A percentile compares a stretch with the other conserved stretches of the same genome.
phyloP scores from a whole-genome alignment of 352 stramenopile genomes.

The Phytopythium kandeliae region DNA sequence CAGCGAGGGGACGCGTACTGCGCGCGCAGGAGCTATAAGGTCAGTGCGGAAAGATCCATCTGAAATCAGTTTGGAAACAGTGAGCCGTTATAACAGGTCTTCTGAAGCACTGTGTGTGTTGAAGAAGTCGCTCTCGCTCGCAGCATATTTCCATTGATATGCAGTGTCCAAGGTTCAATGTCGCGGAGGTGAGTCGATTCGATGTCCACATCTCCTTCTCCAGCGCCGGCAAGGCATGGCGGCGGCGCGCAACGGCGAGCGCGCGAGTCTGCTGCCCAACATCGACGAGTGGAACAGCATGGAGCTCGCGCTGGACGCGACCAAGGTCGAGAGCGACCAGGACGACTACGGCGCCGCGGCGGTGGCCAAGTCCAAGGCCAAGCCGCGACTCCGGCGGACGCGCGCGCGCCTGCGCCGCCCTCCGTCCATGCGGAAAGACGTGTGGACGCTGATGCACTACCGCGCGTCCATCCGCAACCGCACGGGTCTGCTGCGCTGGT shows the following conservation, averaged over 20 bases:
- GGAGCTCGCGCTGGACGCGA: neutral
- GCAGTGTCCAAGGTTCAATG: too few species aligned
- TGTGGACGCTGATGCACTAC: constrained; percentile 78
- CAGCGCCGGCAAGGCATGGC: neutral
- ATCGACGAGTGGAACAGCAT: constrained; percentile 7
- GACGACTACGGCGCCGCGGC: neutral
- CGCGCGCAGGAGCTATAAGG: neutral
- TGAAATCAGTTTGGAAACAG: too few species aligned
- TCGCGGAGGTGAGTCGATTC: too few species aligned
- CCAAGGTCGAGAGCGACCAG: constrained; percentile 1
- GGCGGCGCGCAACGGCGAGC: constrained; percentile 4
- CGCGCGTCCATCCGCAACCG: constrained; percentile 53
- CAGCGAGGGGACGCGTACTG: neutral
- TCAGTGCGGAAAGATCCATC: neutral
- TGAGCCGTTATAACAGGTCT: too few species aligned
- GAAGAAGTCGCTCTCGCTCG: too few species aligned
- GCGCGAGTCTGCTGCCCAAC: constrained; percentile 4
- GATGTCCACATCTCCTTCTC: too few species aligned
- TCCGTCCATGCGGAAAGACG: constrained; percentile 34
- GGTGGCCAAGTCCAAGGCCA: constrained; percentile 4
- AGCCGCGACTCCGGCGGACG: constrained; percentile 6
- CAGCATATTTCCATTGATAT: too few species aligned
- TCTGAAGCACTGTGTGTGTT: too few species aligned
- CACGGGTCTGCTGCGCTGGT: constrained; percentile 56
- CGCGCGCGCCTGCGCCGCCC: constrained; percentile 2